These are phyloP conservation scores for Malus sieversii DNA, from an alignment of 306 rosid genomes.

Conservation along the genomic window DNA sequence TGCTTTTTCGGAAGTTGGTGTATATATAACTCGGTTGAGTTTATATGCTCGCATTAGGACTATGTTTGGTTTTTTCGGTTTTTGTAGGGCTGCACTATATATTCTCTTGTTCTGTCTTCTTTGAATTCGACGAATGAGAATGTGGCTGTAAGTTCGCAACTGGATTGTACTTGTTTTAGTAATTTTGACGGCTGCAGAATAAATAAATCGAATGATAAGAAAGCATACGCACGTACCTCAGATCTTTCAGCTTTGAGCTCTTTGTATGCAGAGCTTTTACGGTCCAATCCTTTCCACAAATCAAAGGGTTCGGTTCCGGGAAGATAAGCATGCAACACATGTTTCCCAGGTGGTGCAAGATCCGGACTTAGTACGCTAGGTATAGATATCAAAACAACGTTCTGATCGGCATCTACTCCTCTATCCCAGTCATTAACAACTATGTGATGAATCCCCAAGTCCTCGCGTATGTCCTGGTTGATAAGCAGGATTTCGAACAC, in stretches of 20 bases:
- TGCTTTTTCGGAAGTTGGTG: not conserved
- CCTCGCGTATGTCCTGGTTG: constrained; percentile 49
- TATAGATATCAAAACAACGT: constrained; percentile 83
- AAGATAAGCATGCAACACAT: constrained; percentile 77
- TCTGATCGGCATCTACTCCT: constrained; percentile 94
- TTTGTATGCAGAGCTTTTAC: constrained; percentile 66
- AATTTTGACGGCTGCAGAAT: not conserved
- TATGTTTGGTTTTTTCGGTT: not conserved
- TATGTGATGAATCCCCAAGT: constrained; percentile 87
- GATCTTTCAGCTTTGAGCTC: constrained; percentile 75
- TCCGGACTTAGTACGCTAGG: constrained; percentile 82
- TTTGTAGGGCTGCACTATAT: not conserved
- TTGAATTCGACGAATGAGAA: not conserved
- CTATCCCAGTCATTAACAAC: constrained; percentile 90
- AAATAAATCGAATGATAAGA: not conserved
- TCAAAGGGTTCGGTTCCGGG: constrained; percentile 88
- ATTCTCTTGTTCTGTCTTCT: not conserved
- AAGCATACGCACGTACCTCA: constrained; percentile 42
- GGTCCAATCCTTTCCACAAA: constrained; percentile 87
- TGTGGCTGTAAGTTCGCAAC: not conserved
- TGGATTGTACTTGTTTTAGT: not conserved
- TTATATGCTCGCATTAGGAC: not conserved
- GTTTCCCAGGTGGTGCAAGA: constrained; percentile 79
- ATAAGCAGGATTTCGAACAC: not conserved
- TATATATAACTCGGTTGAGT: not conserved